Base-by-base conservation (phyloP, 768 basidiomycete species). In the Lanmaoa pseudosensibilis region DNA sequence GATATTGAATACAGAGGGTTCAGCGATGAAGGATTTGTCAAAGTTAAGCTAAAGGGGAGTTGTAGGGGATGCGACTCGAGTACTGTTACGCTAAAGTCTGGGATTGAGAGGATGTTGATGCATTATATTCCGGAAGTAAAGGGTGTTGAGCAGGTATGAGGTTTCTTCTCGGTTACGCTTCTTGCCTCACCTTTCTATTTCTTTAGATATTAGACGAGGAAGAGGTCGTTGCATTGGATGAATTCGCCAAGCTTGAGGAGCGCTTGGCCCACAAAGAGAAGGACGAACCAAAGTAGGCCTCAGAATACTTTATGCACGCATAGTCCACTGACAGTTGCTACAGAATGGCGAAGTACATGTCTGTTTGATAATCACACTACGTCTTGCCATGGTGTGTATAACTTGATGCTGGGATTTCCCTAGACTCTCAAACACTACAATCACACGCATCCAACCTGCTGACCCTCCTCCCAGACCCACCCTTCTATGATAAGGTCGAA, bases 101-200 rank as follows among this genome's bases (percentile, higher is more conserved):
- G 97, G 10, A 98, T 99, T 51, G 97, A 99, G 75, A 80, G 97
- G 60, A 98, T 99, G 97, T 77, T 99, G 65, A 94, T 93, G 93
- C 96, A 98, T 74, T 98, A 98, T 68, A 93, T 99, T 52, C 96
- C 96, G 2, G 92, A 96, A 74, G 94, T 96, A 38, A 90, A 93
- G 72, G 89, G 86, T 25, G 90, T 95, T 9, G 88, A 94, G 65
- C 91, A 95, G 83, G 92, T 87, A 60, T 62, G 37, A 66, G 16
- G 5, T 13, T 48, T 53, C 9, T 25, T 37, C n/a, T 41, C 8
- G 21, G 9, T 19, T 40, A 38, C 11, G 0, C 21, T 23, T 32
- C 30, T 55, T 40, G 30, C 21, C 54, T 73, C 18, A 67, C 36
- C 10, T 8, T 37, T 23, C 11, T 37, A 10, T 19, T 16, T 39